A percentile compares a stretch with the other conserved stretches of the same genome.
Evolutionary conservation across 2,329 filamentous ascomycete genomes (phyloP).

Genomic region (Ophiosphaerella korrae): DNA sequence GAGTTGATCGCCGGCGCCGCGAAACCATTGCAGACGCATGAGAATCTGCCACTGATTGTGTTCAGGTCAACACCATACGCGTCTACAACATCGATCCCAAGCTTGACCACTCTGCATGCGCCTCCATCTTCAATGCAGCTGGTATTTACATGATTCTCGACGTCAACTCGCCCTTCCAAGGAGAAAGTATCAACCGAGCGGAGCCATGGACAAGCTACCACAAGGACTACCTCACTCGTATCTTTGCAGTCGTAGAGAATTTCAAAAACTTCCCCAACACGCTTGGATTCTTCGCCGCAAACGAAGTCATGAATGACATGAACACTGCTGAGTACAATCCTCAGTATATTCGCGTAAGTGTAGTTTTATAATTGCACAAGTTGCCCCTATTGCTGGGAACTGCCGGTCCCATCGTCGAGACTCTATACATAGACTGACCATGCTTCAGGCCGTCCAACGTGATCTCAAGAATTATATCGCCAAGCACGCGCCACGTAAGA

Average conservation of each 20-base stretch:
- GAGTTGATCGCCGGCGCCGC: not conserved
- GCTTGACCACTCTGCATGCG: constrained; percentile 65
- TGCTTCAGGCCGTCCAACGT: constrained; percentile 61
- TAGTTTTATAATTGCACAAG: too few relatives aligned
- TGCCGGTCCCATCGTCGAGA: not conserved
- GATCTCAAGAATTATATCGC: constrained; percentile 72
- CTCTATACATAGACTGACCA: not conserved
- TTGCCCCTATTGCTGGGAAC: too few relatives aligned
- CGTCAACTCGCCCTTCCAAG: constrained; percentile 65
- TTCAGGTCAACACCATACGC: constrained; percentile 64
- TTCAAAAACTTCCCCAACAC: constrained; percentile 71
- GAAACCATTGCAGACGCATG: not conserved
- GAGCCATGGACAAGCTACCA: constrained; percentile 62
- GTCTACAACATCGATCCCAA: constrained; percentile 67
- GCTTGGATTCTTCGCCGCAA: constrained; percentile 69
- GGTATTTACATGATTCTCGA: constrained; percentile 71
- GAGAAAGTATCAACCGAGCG: constrained; percentile 61
- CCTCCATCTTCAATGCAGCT: constrained; percentile 67
- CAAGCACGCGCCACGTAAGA: constrained; percentile 60
- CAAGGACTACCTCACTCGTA: constrained; percentile 60
- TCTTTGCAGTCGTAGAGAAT: constrained; percentile 67
- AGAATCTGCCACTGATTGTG: not conserved
- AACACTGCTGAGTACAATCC: constrained; percentile 58
- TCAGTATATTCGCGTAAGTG: constrained; percentile 60
- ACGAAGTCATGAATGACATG: constrained; percentile 70